phyloP scores from a whole-genome alignment of 2,329 filamentous ascomycete genomes.

The Aureobasidium melanogenum region DNA sequence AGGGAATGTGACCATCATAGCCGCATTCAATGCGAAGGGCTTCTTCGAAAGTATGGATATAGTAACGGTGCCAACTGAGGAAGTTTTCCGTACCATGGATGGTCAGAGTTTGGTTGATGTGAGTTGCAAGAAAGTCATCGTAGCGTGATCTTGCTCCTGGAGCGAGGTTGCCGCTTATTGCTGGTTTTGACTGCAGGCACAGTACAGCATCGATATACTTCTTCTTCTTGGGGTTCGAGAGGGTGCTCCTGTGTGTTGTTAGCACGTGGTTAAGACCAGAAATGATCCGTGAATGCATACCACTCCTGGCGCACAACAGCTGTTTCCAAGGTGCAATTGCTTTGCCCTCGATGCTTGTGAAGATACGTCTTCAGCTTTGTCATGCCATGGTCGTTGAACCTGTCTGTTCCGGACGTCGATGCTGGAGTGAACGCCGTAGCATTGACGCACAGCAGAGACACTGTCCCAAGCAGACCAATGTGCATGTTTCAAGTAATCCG shows the following conservation, averaged over 20 bases:
- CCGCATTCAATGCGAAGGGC: conserved; percentile 34
- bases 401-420: conserved; percentile 19
- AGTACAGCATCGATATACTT: conserved; percentile 24
- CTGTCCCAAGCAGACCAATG: neutral
- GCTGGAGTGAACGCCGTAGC: conserved; percentile 18
- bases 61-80: conserved; percentile 33
- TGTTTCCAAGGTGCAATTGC: conserved; percentile 23
- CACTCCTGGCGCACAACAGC: conserved; percentile 36
- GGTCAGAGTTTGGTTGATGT: conserved; percentile 20
- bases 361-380: conserved; percentile 19
- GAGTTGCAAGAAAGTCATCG: conserved; percentile 23
- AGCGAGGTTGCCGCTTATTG: conserved; percentile 13
- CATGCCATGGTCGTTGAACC: conserved; percentile 18
- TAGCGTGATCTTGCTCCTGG: conserved; percentile 22
- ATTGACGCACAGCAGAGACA: neutral
- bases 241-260: conserved; percentile 13
- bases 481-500: neutral
- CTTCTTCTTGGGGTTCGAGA: conserved; percentile 20
- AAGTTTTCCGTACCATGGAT: conserved; percentile 20
- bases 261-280: neutral
- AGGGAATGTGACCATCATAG: conserved; percentile 36
- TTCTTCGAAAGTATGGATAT: conserved; percentile 34
- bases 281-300: conserved; percentile 13
- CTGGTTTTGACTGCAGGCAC: conserved; percentile 22
- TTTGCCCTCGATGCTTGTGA: neutral